A percentile compares a stretch with the other conserved stretches of the same genome.
phyloP scores from a whole-genome alignment of 495 filamentous ascomycete species.

The Hypoxylon crocopeplum region DNA sequence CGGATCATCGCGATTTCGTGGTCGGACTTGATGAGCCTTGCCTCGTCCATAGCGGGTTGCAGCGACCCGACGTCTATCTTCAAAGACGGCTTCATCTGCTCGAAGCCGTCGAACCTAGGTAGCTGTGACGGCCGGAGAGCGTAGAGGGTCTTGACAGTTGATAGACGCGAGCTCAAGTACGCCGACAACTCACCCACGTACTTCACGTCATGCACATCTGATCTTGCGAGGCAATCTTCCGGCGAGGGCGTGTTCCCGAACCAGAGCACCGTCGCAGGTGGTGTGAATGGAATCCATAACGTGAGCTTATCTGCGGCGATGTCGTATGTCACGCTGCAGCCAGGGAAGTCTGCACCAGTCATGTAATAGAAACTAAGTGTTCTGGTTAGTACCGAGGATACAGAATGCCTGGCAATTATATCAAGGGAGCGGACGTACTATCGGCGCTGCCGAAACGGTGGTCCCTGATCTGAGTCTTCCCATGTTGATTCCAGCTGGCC shows the following conservation, averaged over 20 bases:
- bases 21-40: conserved; percentile 77
- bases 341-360: conserved; percentile 65
- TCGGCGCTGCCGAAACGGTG: conserved; percentile 67
- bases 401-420: background rate
- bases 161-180: conserved; percentile 41
- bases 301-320: conserved; percentile 61
- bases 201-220: conserved; percentile 61
- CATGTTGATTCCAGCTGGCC: conserved; percentile 56
- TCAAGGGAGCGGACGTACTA: conserved; percentile 50
- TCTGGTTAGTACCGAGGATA: conserved; percentile 17
- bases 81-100: conserved; percentile 40
- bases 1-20: conserved; percentile 83
- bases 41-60: conserved; percentile 71
- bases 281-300: conserved; percentile 66
- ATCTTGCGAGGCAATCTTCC: conserved; percentile 57
- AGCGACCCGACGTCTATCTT: conserved; percentile 56
- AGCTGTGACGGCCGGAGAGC: conserved; percentile 50
- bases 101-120: conserved; percentile 46
- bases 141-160: conserved; percentile 47
- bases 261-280: conserved; percentile 65
- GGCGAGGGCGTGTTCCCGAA: conserved; percentile 61
- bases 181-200: conserved; percentile 44
- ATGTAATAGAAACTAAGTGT: conserved; percentile 68
- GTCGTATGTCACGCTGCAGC: conserved; percentile 69
- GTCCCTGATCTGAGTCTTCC: conserved; percentile 66